phyloP scores from a whole-genome alignment of 2,329 filamentous ascomycete species.

The Xylaria sp. region DNA sequence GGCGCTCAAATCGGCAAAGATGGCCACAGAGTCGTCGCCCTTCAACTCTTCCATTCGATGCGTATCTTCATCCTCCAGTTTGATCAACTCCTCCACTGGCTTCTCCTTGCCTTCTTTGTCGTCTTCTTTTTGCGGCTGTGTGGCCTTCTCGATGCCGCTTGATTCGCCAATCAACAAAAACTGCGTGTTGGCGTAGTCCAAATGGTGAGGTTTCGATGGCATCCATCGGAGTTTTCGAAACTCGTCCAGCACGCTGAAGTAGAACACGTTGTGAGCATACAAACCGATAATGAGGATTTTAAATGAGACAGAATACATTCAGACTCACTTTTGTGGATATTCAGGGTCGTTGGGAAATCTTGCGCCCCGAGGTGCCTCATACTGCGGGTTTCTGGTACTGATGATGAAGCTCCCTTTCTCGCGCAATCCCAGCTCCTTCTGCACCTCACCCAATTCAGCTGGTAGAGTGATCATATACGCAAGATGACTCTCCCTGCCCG shows the following conservation, averaged over 20 bases:
- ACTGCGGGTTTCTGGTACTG: constrained; percentile 73
- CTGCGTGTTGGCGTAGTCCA: constrained; percentile 71
- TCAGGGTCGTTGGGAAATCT: constrained; percentile 60
- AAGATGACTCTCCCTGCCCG: constrained; percentile 67
- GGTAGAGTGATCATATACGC: constrained; percentile 77
- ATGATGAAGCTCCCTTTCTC: constrained; percentile 71
- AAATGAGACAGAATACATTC: neutral
- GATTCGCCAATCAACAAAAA: constrained; percentile 73
- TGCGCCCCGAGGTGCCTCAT: constrained; percentile 58
- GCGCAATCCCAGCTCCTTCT: constrained; percentile 67
- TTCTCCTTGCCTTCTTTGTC: constrained; percentile 57
- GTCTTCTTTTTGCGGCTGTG: constrained; percentile 51
- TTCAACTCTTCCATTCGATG: constrained; percentile 54
- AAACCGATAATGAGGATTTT: neutral
- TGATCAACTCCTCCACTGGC: constrained; percentile 65
- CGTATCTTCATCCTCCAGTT: constrained; percentile 70
- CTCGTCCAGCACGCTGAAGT: constrained; percentile 57
- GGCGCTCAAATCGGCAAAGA: constrained; percentile 44
- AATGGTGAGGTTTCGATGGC: constrained; percentile 64
- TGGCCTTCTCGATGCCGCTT: constrained; percentile 50
- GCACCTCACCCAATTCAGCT: constrained; percentile 61
- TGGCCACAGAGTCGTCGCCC: constrained; percentile 41
- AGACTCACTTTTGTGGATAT: constrained; percentile 62
- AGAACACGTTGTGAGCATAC: constrained; percentile 1
- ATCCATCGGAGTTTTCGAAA: constrained; percentile 72